Base-by-base conservation (phyloP, 208 protist species). In the Porcisia hertigi region DNA sequence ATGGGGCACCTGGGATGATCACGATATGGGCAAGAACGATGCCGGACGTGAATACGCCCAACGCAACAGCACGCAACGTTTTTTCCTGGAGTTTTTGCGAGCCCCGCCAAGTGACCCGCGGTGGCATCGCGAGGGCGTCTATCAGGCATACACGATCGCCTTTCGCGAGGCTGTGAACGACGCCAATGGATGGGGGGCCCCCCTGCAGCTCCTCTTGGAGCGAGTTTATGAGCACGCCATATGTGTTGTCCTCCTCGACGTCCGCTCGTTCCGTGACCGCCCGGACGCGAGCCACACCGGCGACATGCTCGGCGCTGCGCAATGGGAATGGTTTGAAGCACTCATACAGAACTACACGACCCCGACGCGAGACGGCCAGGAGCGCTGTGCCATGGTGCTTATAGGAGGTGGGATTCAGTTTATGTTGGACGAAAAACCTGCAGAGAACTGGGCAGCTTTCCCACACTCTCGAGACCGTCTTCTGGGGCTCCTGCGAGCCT, bases 11-110 rank as follows among this genome's bases (percentile, higher is more conserved):
- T 97, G 94, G 94, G 94, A 97, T 64, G 94, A 97, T 74, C 94
- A 97, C 81, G 94, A 97, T 71, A 92, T 94, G 84, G 91, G 90
- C 36, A 85, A 90, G 75, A 97, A 97, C 78, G 90, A 97, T 71
- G 94, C 85, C 8, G 94, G 92, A 25, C 79, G 67, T 18, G 91
- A 96, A 57, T 94, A 92, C 71, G 58, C 69, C 14, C 12, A 91
- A 53, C 86, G 86, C 25, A 85, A 90, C 71, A 75, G 57, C n/a
- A 87, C 86, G 69, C 85, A 96, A 81, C 69, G 82, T 4, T 83
- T 92, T 45, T 89, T 92, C 58, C 85, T 97, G 14, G 85, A 96
- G 72, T 97, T 97, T 73, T 75, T 97, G 18, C 83, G 77, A 39
- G 87, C 87, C 57, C 75, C 88, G 0, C 59, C 63, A 2, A 66